Percentiles rank a stretch among this genome's conserved stretches.
phyloP scores from a whole-genome alignment of 2,329 filamentous ascomycete genomes.

The Hansfordia pulvinata region DNA sequence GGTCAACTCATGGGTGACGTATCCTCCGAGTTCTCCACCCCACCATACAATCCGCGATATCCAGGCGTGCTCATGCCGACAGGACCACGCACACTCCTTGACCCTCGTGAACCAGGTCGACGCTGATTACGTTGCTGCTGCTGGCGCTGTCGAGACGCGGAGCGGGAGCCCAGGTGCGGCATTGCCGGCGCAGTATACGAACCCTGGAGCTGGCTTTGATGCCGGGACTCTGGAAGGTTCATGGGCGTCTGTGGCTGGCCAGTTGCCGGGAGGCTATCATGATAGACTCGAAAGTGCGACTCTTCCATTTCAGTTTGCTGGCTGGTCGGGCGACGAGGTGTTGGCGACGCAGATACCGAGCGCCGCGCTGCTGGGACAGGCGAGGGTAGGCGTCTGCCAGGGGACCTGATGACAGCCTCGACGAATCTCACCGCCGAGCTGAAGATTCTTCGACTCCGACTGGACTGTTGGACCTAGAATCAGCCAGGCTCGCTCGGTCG shows the following conservation, averaged over 20 bases:
- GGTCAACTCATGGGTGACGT: too few species aligned
- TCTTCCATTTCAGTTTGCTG: conserved; percentile 4
- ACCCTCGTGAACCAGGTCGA: too few species aligned
- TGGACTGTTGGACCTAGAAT: conserved; percentile 7
- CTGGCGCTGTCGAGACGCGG: too few species aligned
- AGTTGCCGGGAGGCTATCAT: conserved; percentile 27
- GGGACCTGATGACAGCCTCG: conserved; percentile 10
- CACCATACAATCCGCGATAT: too few species aligned
- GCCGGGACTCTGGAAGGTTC: conserved; percentile 33
- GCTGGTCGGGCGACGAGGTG: conserved; percentile 5
- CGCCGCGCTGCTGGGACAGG: conserved; percentile 3
- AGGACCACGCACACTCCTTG: too few species aligned
- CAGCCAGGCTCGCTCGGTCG: neutral
- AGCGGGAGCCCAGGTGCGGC: too few species aligned
- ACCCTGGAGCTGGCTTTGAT: conserved; percentile 26
- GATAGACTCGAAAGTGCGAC: conserved; percentile 26
- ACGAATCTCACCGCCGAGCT: conserved; percentile 14
- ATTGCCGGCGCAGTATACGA: conserved; percentile 29
- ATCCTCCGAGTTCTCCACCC: too few species aligned
- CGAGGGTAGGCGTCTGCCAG: conserved; percentile 6
- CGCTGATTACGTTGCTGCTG: too few species aligned
- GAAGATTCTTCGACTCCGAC: conserved; percentile 9
- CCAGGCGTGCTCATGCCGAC: too few species aligned
- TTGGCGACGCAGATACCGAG: conserved; percentile 5
- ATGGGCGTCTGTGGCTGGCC: conserved; percentile 35